Percentiles rank a stretch among this genome's conserved stretches.
Conservation (phyloP, 2,329 filamentous ascomycete genomes). For the Aspergillus fischeri region DNA sequence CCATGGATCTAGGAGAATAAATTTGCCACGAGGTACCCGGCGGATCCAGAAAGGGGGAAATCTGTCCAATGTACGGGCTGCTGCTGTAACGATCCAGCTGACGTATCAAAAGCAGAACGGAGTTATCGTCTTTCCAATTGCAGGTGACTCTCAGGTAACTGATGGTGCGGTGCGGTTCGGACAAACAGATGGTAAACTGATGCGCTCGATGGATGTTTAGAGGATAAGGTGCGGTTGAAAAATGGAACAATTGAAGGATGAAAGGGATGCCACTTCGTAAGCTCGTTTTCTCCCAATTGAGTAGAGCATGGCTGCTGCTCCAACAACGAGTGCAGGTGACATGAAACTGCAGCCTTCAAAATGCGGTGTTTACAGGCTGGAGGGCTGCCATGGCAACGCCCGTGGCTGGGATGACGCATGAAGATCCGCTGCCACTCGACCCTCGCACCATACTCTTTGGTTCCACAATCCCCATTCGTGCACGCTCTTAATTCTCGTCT, state of each 20-base stretch:
- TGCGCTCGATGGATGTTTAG: background rate
- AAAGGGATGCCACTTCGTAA: constrained; percentile 11
- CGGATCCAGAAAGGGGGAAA: constrained; percentile 9
- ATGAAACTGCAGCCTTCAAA: constrained; percentile 13
- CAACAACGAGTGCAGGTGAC: constrained; percentile 14
- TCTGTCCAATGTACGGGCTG: constrained; percentile 7
- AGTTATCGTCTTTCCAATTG: background rate
- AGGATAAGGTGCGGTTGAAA: constrained; percentile 1
- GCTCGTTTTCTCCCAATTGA: constrained; percentile 8
- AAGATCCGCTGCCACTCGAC: constrained; percentile 3
- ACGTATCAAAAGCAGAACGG: constrained; percentile 3
- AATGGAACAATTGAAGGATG: constrained; percentile 13
- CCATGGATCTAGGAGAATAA: constrained; percentile 15
- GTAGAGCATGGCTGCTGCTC: constrained; percentile 9
- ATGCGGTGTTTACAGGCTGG: constrained; percentile 33
- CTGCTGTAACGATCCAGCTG: constrained; percentile 16
- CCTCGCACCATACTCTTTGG: background rate
- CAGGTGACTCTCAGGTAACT: background rate
- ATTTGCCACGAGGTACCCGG: constrained; percentile 18
- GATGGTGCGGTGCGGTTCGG: background rate
- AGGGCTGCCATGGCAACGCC: constrained; percentile 37
- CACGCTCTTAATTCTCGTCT: background rate
- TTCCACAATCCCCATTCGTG: background rate
- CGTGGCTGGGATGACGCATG: constrained; percentile 13
- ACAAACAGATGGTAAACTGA: background rate